phyloP scores from a whole-genome alignment of 306 rosid species.

The Medicago arabica region DNA sequence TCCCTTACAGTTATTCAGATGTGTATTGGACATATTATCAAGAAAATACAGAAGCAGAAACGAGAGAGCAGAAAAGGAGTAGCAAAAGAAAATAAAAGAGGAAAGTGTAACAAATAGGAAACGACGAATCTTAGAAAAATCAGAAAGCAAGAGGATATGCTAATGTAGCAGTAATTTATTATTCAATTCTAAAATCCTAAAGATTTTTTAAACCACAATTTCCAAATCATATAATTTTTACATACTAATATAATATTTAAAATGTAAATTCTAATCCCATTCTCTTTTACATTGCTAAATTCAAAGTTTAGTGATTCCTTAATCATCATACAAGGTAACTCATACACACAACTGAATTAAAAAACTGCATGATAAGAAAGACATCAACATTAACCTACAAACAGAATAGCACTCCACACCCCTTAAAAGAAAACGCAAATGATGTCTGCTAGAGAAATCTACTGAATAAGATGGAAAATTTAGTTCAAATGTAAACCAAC shows the following conservation, averaged over 20 bases:
- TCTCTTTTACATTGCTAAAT: neutral
- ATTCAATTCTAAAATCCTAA: too few relatives aligned
- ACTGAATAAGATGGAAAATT: too few relatives aligned
- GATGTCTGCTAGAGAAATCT: too few relatives aligned
- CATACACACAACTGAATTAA: too few relatives aligned
- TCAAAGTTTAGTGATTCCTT: neutral
- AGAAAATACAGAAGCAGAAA: neutral
- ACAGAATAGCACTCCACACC: too few relatives aligned
- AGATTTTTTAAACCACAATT: too few relatives aligned
- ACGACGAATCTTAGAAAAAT: neutral
- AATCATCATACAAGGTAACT: neutral
- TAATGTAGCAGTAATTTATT: too few relatives aligned
- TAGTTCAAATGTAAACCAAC: too few relatives aligned
- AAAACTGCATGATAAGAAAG: too few relatives aligned
- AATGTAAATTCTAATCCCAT: neutral
- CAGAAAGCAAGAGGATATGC: neutral
- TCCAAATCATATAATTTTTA: neutral
- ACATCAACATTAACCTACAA: too few relatives aligned
- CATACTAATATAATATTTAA: too few relatives aligned
- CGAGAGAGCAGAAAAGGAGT: neutral
- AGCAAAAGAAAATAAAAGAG: neutral
- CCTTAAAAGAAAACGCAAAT: too few relatives aligned
- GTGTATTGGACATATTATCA: constrained; percentile 3
- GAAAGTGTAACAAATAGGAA: neutral
- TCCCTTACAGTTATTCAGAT: neutral